phyloP scores from a whole-genome alignment of 2,329 filamentous ascomycete species.

The Endothia cerciana region DNA sequence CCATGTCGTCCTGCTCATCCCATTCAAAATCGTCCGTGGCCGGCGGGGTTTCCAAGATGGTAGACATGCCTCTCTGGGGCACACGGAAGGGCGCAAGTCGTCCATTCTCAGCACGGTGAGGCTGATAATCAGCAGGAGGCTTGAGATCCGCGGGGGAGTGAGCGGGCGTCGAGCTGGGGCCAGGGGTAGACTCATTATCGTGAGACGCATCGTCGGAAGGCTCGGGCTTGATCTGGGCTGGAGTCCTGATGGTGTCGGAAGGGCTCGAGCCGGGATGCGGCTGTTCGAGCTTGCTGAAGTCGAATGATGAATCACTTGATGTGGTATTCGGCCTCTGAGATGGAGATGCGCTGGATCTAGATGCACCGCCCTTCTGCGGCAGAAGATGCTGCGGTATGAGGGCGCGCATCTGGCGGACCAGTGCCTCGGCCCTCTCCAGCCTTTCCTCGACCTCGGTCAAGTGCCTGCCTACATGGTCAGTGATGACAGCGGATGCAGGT shows the following conservation, averaged over 20 bases:
- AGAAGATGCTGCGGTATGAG: slow-evolving; percentile 35
- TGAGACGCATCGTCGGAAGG: slow-evolving; percentile 26
- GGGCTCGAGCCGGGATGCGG: slow-evolving; percentile 20
- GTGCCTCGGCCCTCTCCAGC: slow-evolving; percentile 41
- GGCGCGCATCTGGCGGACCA: slow-evolving; percentile 38
- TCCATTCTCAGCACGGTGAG: slow-evolving; percentile 16
- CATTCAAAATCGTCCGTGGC: slow-evolving; percentile 44
- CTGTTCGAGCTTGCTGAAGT: slow-evolving; percentile 28
- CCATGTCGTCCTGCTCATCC: slow-evolving; percentile 39
- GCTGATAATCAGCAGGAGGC: slow-evolving; percentile 19
- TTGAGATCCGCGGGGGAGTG: slow-evolving; percentile 20
- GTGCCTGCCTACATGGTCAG: slow-evolving; percentile 36
- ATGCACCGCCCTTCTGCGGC: slow-evolving; percentile 28
- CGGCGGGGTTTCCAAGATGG: slow-evolving; percentile 39
- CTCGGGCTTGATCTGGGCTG: slow-evolving; percentile 28
- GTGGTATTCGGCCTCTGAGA: slow-evolving; percentile 19
- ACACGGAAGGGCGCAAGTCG: slow-evolving; percentile 31
- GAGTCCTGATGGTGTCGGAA: slow-evolving; percentile 18
- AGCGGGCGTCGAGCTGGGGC: slow-evolving; percentile 14
- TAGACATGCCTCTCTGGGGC: slow-evolving; percentile 29
- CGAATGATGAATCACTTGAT: slow-evolving; percentile 26
- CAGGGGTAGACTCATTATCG: slow-evolving; percentile 22
- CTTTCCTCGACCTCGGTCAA: slow-evolving; percentile 49
- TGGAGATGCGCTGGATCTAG: slow-evolving; percentile 12
- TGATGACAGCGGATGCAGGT: neutral